phyloP scores from a whole-genome alignment of 1,139 yeast genomes.

The Chernovozyma aurita region DNA sequence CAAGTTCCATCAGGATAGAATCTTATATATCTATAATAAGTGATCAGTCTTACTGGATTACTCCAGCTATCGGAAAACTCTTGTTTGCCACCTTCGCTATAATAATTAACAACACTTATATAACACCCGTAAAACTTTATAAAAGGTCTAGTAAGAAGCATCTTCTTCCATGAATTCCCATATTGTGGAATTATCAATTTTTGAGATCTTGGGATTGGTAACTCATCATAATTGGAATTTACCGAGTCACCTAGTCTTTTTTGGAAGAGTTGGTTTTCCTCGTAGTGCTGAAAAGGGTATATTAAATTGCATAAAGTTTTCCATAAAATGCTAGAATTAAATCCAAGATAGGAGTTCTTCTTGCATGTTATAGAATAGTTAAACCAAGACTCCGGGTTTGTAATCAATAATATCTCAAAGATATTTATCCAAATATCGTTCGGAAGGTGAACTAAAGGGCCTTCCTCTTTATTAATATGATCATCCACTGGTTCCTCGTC shows the following conservation, averaged over 20 bases:
- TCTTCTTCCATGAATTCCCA: constrained; percentile 48
- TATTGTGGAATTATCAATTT: constrained; percentile 41
- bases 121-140: constrained; percentile 79
- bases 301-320: constrained; percentile 49
- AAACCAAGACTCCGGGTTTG: constrained; percentile 65
- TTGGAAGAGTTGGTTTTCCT: constrained; percentile 27
- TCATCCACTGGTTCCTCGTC: constrained; percentile 16
- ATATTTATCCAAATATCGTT: constrained; percentile 60
- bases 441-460: constrained; percentile 55
- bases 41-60: constrained; percentile 75
- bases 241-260: constrained; percentile 4
- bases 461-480: constrained; percentile 32
- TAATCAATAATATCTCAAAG: constrained; percentile 46
- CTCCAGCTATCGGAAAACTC: constrained; percentile 67
- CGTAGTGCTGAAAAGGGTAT: constrained; percentile 55
- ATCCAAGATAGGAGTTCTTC: constrained; percentile 58
- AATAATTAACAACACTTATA: constrained; percentile 78
- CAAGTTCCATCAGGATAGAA: constrained; percentile 79
- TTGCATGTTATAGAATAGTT: constrained; percentile 59
- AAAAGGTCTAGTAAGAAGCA: constrained; percentile 56
- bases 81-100: constrained; percentile 70
- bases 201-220: constrained; percentile 43
- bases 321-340: constrained; percentile 54
- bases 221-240: constrained; percentile 18
- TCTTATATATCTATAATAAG: constrained; percentile 81